phyloP scores from a whole-genome alignment of 768 basidiomycete genomes.

The Phallus indusiatus region DNA sequence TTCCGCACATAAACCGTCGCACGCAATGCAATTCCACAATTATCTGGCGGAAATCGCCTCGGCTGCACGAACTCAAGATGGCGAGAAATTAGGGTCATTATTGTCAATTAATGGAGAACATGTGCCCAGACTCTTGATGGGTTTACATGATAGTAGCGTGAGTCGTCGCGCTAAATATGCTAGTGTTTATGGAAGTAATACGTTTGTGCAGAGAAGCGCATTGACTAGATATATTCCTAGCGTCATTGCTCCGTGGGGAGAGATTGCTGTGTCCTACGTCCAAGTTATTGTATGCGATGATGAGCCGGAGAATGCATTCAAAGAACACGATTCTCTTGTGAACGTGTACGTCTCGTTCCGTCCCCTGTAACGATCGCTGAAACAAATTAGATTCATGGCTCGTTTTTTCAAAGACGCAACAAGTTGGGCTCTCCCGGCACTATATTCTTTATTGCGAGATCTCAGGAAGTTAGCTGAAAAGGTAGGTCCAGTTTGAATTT shows the following conservation, averaged over 20 bases:
- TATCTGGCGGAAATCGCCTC: slow-evolving; percentile 12
- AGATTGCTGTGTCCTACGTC: slow-evolving; percentile 77
- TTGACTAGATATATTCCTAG: slow-evolving; percentile 45
- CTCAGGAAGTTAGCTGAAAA: slow-evolving; percentile 80
- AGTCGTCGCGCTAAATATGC: slow-evolving; percentile 20
- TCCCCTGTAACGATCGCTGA: not conserved
- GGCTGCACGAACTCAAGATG: slow-evolving; percentile 10
- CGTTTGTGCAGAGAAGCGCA: slow-evolving; percentile 22
- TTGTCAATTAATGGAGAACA: slow-evolving; percentile 7
- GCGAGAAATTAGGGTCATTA: slow-evolving; percentile 3
- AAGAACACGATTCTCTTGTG: slow-evolving; percentile 66
- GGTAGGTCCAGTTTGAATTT: slow-evolving; percentile 30
- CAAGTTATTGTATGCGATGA: slow-evolving; percentile 63
- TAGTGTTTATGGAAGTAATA: slow-evolving; percentile 56
- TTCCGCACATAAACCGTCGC: too few species aligned
- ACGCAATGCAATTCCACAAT: slow-evolving; percentile 10
- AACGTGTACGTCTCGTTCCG: slow-evolving; percentile 38
- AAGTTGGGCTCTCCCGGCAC: slow-evolving; percentile 77
- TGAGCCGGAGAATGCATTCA: slow-evolving; percentile 64
- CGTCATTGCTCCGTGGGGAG: slow-evolving; percentile 74
- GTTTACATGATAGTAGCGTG: slow-evolving; percentile 12
- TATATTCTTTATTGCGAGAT: slow-evolving; percentile 77
- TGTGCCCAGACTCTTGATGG: slow-evolving; percentile 9
- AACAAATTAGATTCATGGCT: slow-evolving; percentile 34
- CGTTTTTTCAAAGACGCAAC: slow-evolving; percentile 73